phyloP scores from a whole-genome alignment of 495 filamentous ascomycete genomes.

The Lepraria neglecta region DNA sequence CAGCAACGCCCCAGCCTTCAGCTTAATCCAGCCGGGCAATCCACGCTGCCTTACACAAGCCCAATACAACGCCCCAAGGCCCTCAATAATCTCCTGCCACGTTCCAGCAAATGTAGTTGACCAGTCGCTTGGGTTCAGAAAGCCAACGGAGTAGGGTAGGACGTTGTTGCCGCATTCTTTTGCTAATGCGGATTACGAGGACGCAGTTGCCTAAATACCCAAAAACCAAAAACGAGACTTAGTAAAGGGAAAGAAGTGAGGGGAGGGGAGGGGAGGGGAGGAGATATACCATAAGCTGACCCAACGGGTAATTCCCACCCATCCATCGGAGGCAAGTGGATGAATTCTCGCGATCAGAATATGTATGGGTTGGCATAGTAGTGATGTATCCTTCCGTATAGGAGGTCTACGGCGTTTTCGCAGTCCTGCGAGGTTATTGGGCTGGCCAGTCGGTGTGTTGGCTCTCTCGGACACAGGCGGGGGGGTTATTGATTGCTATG shows the following conservation, averaged over 20 bases:
- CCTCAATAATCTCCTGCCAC: background rate
- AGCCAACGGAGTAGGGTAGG: background rate
- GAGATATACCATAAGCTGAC: background rate
- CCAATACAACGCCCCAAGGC: background rate
- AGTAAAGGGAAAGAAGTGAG: too few relatives aligned
- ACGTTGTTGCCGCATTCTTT: conserved; percentile 3
- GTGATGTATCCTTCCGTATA: background rate
- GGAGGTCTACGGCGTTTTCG: background rate
- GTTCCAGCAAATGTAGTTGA: background rate
- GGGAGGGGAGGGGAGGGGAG: too few relatives aligned
- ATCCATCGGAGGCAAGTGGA: too few relatives aligned
- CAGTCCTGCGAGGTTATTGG: background rate
- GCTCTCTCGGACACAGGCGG: background rate
- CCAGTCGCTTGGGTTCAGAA: background rate
- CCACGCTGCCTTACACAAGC: background rate
- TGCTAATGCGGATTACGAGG: conserved; percentile 4
- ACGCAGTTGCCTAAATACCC: background rate
- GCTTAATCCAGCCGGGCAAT: background rate
- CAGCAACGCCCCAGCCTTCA: background rate
- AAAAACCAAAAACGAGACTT: background rate
- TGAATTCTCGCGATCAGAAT: background rate
- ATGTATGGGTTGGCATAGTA: background rate
- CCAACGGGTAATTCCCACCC: conserved; percentile 2
- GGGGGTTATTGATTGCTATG: background rate
- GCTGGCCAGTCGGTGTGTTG: background rate